phyloP scores from a whole-genome alignment of 345 rosid genomes.

The Schrenkiella parvula region DNA sequence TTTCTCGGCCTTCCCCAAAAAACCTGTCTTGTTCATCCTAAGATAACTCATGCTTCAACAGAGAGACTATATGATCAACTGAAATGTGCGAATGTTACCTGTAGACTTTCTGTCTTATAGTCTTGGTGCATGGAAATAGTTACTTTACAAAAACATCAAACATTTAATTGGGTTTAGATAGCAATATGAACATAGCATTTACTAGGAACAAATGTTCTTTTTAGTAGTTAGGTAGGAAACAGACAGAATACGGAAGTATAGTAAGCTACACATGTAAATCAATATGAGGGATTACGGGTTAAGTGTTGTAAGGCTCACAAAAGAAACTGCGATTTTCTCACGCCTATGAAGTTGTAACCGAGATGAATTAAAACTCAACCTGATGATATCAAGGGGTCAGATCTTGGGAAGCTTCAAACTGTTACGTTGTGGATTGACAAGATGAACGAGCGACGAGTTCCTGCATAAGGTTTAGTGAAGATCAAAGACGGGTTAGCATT shows the following conservation, averaged over 20 bases:
- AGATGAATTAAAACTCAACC: too few relatives aligned
- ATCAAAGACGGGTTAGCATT: background rate
- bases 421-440: slow-evolving; percentile 43
- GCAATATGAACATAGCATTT: background rate
- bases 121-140: background rate
- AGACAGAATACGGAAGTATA: slow-evolving; percentile 14
- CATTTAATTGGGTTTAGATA: background rate
- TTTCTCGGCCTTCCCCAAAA: slow-evolving; percentile 31
- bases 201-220: slow-evolving; percentile 12
- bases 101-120: background rate
- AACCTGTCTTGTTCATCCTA: slow-evolving; percentile 10
- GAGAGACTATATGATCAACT: slow-evolving; percentile 1
- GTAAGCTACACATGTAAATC: slow-evolving; percentile 23
- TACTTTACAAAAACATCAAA: background rate
- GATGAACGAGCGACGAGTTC: slow-evolving; percentile 56
- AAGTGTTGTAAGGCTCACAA: slow-evolving; percentile 5
- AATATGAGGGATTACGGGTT: background rate
- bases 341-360: background rate
- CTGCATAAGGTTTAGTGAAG: slow-evolving; percentile 38
- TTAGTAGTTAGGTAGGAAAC: slow-evolving; percentile 18
- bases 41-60: background rate
- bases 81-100: background rate
- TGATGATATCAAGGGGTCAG: slow-evolving; percentile 3
- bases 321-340: background rate
- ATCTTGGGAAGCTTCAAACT: background rate